These are phyloP conservation scores for Penicillium maclennaniae DNA, from an alignment of 495 filamentous ascomycete genomes.

Conservation along the genomic window DNA sequence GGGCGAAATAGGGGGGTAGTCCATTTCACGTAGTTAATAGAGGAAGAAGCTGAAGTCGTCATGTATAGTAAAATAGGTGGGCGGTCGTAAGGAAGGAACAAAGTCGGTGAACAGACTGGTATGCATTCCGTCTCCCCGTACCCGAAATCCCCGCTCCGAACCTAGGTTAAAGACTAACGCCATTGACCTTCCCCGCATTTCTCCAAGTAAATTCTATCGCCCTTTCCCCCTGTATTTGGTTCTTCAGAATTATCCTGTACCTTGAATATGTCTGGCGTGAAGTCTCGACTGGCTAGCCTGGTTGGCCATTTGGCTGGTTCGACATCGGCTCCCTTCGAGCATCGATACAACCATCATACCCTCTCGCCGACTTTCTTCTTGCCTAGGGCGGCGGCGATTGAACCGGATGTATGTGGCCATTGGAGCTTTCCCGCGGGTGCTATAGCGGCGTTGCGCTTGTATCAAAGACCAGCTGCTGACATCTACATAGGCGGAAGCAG, in stretches of 20 bases:
- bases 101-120: too few species aligned
- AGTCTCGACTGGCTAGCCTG: constrained; percentile 57
- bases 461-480: constrained; percentile 1
- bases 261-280: constrained; percentile 49
- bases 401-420: constrained; percentile 63
- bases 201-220: neutral
- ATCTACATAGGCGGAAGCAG: constrained; percentile 61
- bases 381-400: constrained; percentile 80
- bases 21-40: too few species aligned
- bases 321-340: constrained; percentile 34
- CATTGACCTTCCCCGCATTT: constrained; percentile 3
- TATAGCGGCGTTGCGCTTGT: neutral
- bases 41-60: too few species aligned
- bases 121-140: too few species aligned
- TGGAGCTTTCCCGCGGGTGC: neutral
- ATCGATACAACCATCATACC: constrained; percentile 66
- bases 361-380: constrained; percentile 90
- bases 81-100: too few species aligned
- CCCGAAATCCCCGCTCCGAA: neutral
- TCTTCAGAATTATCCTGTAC: neutral
- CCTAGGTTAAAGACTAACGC: constrained; percentile 4
- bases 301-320: constrained; percentile 56
- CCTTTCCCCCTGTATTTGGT: neutral
- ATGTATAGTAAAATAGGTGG: too few species aligned
- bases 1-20: too few species aligned